These are phyloP conservation scores for Trichoderma virens DNA, from an alignment of 495 filamentous ascomycete genomes.

Conservation along the genomic window DNA sequence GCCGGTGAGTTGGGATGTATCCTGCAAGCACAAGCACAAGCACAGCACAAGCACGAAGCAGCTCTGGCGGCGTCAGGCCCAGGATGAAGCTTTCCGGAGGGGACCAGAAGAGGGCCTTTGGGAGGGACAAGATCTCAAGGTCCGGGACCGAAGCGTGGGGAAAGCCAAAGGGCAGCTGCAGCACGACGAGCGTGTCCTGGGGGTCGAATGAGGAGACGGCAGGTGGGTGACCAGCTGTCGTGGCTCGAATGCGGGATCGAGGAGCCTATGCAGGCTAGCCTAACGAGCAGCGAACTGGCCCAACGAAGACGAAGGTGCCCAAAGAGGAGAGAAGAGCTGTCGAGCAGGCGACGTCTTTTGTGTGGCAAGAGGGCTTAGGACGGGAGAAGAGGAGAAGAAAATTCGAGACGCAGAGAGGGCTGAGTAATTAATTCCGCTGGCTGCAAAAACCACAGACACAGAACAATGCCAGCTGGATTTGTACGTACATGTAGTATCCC, in stretches of 20 bases:
- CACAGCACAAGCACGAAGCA: slow-evolving; percentile 9
- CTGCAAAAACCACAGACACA: no score
- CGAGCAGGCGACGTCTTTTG: not conserved
- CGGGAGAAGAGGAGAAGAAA: not conserved
- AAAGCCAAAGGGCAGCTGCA: slow-evolving; percentile 10
- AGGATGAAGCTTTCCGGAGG: slow-evolving; percentile 23
- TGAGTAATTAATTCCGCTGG: not conserved
- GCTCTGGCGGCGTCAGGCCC: slow-evolving; percentile 4
- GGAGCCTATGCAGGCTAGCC: slow-evolving; percentile 12
- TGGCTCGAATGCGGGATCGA: slow-evolving; percentile 49
- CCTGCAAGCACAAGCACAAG: slow-evolving; percentile 9
- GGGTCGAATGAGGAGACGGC: slow-evolving; percentile 15
- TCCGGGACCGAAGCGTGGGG: slow-evolving; percentile 11
- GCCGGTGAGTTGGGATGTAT: slow-evolving; percentile 8
- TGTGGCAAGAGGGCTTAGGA: not conserved
- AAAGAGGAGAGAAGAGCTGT: not conserved
- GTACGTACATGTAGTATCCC: no score
- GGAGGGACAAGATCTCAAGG: slow-evolving; percentile 6
- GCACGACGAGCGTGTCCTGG: not conserved
- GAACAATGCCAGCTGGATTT: no score
- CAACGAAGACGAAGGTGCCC: slow-evolving; percentile 6
- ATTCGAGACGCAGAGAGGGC: not conserved
- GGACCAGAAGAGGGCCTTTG: slow-evolving; percentile 13
- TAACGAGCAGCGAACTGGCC: slow-evolving; percentile 7
- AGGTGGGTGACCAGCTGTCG: slow-evolving; percentile 34